phyloP scores from a whole-genome alignment of 2,329 filamentous ascomycete genomes.

The Botrytis byssoidea region DNA sequence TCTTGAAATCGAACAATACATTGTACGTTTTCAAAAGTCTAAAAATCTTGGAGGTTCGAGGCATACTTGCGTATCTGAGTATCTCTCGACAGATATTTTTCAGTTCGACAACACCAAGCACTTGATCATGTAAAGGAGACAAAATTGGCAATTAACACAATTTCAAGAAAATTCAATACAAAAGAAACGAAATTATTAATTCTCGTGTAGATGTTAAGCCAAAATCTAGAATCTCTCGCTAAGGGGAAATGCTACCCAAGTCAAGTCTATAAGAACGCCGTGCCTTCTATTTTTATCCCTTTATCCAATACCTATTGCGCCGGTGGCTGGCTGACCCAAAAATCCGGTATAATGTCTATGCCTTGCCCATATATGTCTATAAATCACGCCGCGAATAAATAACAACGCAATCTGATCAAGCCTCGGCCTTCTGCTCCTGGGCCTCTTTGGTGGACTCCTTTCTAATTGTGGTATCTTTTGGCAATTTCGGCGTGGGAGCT shows the following conservation, averaged over 20 bases:
- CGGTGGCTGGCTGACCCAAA: not conserved
- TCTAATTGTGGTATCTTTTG: not conserved
- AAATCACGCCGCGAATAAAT: constrained; percentile 1
- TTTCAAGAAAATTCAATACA: too few species aligned
- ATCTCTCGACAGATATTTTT: fast-evolving
- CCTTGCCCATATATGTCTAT: not conserved
- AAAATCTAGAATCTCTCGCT: not conserved
- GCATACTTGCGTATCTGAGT: not conserved
- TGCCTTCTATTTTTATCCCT: not conserved
- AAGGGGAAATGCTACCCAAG: not conserved
- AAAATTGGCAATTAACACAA: not conserved
- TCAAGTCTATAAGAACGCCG: not conserved
- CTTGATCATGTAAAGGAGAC: not conserved
- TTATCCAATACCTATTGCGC: constrained; percentile 1
- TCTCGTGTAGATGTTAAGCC: not conserved
- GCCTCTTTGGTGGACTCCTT: not conserved
- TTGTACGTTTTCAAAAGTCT: too few species aligned
- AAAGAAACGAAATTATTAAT: not conserved
- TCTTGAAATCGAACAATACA: not conserved
- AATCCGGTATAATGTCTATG: not conserved
- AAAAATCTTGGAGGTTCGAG: too few species aligned
- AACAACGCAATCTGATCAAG: not conserved
- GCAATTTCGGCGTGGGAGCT: not conserved
- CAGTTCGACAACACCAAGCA: not conserved
- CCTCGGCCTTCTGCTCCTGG: constrained; percentile 2